Percentiles rank a stretch among this genome's conserved stretches.
Evolutionary conservation across 768 basidiomycete species (phyloP).

Genomic region (Phaeotremella fagi): DNA sequence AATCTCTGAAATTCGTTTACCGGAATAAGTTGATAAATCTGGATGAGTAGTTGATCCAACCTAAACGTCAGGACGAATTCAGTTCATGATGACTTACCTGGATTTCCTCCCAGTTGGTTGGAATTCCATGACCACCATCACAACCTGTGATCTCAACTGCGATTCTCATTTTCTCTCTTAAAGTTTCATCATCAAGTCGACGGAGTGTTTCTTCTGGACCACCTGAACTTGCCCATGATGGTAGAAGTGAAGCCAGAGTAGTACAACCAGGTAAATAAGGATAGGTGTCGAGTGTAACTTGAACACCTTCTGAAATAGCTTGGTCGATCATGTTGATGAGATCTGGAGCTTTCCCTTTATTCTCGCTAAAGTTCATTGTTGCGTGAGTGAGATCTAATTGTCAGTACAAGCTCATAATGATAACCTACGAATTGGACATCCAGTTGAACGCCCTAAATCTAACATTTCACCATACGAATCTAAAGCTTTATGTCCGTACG

Average conservation of each 20-base stretch:
- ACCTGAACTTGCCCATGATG: constrained; percentile 41
- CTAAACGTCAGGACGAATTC: constrained; percentile 9
- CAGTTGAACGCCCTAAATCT: constrained; percentile 27
- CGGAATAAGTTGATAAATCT: constrained; percentile 15
- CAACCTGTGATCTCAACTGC: constrained; percentile 40
- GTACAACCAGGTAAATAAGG: constrained; percentile 45
- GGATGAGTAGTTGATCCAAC: constrained; percentile 29
- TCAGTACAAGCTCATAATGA: not conserved
- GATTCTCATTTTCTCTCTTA: constrained; percentile 33
- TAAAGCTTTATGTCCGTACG: constrained; percentile 37
- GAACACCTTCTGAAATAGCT: constrained; percentile 24
- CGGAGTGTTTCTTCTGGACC: constrained; percentile 35
- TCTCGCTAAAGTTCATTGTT: constrained; percentile 44
- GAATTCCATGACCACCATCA: constrained; percentile 45
- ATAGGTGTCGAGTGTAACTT: constrained; percentile 43
- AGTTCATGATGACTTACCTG: constrained; percentile 22
- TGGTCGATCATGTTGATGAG: constrained; percentile 36
- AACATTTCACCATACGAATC: constrained; percentile 44
- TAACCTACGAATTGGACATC: constrained; percentile 40
- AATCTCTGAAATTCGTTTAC: constrained; percentile 21
- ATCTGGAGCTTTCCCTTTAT: constrained; percentile 35
- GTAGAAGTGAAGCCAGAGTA: constrained; percentile 39
- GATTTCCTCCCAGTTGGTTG: constrained; percentile 40
- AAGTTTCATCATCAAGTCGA: constrained; percentile 22
- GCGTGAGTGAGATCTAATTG: constrained; percentile 43